Conservation (phyloP, 176 grass and related monocot species). For the Cenchrus americanus region DNA sequence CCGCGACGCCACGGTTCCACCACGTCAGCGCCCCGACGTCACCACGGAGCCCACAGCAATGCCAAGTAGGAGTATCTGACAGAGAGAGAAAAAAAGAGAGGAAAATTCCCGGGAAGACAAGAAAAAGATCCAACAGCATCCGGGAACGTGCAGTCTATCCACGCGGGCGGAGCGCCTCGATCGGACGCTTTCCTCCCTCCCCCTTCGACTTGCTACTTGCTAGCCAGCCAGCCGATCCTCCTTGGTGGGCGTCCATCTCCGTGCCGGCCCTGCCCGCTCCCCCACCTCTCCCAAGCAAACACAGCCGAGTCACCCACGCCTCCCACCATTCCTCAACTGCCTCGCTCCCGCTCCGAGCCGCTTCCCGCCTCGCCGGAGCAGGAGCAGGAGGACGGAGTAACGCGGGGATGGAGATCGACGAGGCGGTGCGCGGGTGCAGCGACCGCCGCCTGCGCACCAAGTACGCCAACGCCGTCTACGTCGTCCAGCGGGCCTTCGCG, state of each 20-base stretch:
- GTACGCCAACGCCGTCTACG: constrained; percentile 86
- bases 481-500: constrained; percentile 92
- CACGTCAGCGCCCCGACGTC: constrained; percentile 35
- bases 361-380: not conserved
- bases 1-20: not conserved
- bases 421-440: constrained; percentile 69
- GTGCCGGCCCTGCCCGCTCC: too few relatives aligned
- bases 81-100: not conserved
- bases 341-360: not conserved
- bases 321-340: constrained; percentile 28
- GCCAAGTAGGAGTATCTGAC: not conserved
- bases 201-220: too few relatives aligned
- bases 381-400: not conserved
- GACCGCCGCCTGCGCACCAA: constrained; percentile 85
- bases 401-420: constrained; percentile 87
- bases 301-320: constrained; percentile 23
- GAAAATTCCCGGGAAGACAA: not conserved
- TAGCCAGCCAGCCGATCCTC: not conserved
- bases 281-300: not conserved
- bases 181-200: not conserved
- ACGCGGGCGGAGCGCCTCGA: not conserved
- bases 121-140: constrained; percentile 31
- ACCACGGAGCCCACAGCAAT: not conserved
- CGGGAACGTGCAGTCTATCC: constrained; percentile 22
- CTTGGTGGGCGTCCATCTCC: too few relatives aligned